phyloP scores from a whole-genome alignment of 345 rosid genomes.

The Populus alba region DNA sequence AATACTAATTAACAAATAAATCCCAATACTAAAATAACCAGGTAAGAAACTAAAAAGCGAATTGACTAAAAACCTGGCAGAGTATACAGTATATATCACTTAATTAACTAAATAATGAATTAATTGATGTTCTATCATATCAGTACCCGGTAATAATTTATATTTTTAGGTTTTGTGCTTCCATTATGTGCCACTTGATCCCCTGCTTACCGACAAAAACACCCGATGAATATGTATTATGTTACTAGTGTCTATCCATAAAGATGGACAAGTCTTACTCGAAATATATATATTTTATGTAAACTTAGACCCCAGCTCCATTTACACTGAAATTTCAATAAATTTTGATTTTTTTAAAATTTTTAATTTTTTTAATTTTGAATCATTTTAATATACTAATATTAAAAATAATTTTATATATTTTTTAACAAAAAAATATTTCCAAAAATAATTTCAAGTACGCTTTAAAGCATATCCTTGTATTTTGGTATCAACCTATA shows the following conservation, averaged over 20 bases:
- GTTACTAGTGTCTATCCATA: neutral
- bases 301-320: neutral
- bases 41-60: neutral
- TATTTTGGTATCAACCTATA: neutral
- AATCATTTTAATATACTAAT: no score
- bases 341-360: no score
- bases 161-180: slow-evolving; percentile 7
- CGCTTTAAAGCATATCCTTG: accelerated
- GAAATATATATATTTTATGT: neutral
- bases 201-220: slow-evolving; percentile 44
- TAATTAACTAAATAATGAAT: neutral
- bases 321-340: no score
- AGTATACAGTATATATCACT: no score
- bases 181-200: slow-evolving; percentile 34
- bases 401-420: no score
- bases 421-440: no score
- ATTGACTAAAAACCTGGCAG: neutral
- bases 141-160: slow-evolving; percentile 17
- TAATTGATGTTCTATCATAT: slow-evolving; percentile 26
- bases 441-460: no score
- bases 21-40: neutral
- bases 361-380: no score
- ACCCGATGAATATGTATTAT: slow-evolving; percentile 6
- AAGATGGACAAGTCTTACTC: slow-evolving; percentile 1
- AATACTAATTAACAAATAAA: neutral